A percentile compares a stretch with the other conserved stretches of the same genome.
Conservation (phyloP, 179 eudicot species). For the Silene noctiflora region DNA sequence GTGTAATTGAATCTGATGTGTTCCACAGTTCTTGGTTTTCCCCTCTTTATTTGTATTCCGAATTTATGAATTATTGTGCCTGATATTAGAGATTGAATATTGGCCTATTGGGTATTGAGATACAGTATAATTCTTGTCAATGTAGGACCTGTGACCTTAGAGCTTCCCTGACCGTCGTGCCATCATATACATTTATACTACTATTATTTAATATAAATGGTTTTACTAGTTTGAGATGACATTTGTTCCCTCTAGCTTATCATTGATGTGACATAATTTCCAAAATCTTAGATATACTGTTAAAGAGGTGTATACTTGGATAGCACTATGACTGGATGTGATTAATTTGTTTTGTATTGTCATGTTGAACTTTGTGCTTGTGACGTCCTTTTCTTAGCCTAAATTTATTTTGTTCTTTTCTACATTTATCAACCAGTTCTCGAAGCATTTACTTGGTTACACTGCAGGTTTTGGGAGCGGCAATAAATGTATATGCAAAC, state of each 20-base stretch:
- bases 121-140: background rate
- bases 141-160: conserved; percentile 10
- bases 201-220: background rate
- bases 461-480: conserved; percentile 92
- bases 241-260: background rate
- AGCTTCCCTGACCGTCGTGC: background rate
- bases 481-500: conserved; percentile 94
- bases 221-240: background rate
- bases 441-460: conserved; percentile 15
- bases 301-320: background rate
- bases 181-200: background rate
- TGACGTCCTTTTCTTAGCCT: background rate
- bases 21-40: background rate
- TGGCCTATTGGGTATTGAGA: background rate
- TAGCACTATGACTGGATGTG: background rate
- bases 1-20: background rate
- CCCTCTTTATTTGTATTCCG: background rate
- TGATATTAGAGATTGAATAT: too few relatives aligned
- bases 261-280: background rate
- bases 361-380: background rate
- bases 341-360: background rate
- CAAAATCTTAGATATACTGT: background rate
- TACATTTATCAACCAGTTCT: conserved; percentile 1
- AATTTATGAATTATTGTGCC: too few relatives aligned
- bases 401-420: background rate